Percentiles rank a stretch among this genome's conserved stretches.
These are phyloP conservation scores for Echria macrotheca DNA, from an alignment of 495 filamentous ascomycete genomes.

Conservation along the genomic window DNA sequence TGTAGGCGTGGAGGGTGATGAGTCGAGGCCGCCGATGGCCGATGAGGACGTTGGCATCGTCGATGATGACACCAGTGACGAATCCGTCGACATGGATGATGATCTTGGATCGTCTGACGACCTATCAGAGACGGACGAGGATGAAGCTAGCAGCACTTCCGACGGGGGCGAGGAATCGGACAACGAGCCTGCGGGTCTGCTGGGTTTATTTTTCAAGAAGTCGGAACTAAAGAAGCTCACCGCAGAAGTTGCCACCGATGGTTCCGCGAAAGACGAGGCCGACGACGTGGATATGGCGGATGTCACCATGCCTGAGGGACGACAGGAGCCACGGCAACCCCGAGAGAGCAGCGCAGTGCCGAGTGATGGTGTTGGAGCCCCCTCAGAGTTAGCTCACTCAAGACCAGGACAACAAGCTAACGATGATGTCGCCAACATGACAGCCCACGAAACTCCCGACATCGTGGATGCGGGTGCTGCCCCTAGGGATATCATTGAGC, in stretches of 20 bases:
- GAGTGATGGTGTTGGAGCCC: too few species aligned
- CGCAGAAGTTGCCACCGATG: conserved; percentile 14
- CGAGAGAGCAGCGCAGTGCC: background rate
- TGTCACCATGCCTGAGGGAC: conserved; percentile 23
- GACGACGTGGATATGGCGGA: conserved; percentile 32
- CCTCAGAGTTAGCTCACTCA: too few species aligned
- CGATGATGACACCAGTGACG: conserved; percentile 65
- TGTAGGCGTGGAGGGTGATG: conserved; percentile 6
- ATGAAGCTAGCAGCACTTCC: conserved; percentile 33
- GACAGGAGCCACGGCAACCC: conserved; percentile 11
- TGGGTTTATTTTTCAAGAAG: conserved; percentile 59
- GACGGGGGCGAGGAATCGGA: conserved; percentile 48
- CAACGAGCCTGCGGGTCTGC: conserved; percentile 51
- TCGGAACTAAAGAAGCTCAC: conserved; percentile 43
- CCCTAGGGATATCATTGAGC: background rate
- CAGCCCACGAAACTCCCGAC: background rate
- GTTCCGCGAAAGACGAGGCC: conserved; percentile 6
- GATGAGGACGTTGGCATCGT: conserved; percentile 28
- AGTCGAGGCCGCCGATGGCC: conserved; percentile 14
- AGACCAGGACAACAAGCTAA: background rate
- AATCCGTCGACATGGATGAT: conserved; percentile 85
- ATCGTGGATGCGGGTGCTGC: background rate
- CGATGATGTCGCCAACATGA: background rate
- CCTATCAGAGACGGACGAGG: conserved; percentile 44
- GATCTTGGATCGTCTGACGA: conserved; percentile 69